A percentile compares a stretch with the other conserved stretches of the same genome.
phyloP scores from a whole-genome alignment of 176 grass and related monocot genomes.

The Avena eriantha region DNA sequence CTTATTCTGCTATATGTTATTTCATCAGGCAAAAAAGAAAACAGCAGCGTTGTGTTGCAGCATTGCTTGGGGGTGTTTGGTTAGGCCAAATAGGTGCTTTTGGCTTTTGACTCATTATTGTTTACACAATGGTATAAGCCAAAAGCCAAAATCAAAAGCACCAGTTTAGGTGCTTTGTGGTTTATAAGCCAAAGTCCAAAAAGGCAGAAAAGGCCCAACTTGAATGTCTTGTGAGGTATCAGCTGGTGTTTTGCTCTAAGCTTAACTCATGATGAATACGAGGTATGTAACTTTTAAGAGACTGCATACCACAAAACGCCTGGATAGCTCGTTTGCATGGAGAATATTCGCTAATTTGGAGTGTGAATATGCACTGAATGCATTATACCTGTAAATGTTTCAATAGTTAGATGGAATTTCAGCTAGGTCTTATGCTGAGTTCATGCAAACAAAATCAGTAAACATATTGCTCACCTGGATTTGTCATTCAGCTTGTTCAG shows the following conservation, averaged over 20 bases:
- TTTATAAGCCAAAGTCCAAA: too few relatives aligned
- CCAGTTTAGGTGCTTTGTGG: too few relatives aligned
- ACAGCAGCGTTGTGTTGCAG: background rate
- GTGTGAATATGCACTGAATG: constrained; percentile 56
- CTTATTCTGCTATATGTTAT: background rate
- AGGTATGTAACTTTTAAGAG: background rate
- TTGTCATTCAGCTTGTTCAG: constrained; percentile 70
- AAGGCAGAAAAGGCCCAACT: background rate
- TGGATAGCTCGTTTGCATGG: constrained; percentile 81
- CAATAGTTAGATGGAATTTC: background rate
- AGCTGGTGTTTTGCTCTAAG: background rate
- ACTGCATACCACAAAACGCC: constrained; percentile 56
- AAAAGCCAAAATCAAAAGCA: too few relatives aligned
- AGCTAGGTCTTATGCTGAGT: background rate
- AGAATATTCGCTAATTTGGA: constrained; percentile 93
- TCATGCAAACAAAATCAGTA: background rate
- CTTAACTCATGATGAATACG: background rate
- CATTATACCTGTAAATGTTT: constrained; percentile 55
- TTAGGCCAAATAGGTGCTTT: too few relatives aligned
- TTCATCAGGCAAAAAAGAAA: constrained; percentile 30
- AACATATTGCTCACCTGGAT: constrained; percentile 46
- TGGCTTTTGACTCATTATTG: too few relatives aligned
- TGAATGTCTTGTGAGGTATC: background rate
- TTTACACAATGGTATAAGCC: too few relatives aligned
- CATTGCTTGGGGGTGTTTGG: background rate